Conservation (phyloP, 306 rosid genomes). For the Inga laurina region DNA sequence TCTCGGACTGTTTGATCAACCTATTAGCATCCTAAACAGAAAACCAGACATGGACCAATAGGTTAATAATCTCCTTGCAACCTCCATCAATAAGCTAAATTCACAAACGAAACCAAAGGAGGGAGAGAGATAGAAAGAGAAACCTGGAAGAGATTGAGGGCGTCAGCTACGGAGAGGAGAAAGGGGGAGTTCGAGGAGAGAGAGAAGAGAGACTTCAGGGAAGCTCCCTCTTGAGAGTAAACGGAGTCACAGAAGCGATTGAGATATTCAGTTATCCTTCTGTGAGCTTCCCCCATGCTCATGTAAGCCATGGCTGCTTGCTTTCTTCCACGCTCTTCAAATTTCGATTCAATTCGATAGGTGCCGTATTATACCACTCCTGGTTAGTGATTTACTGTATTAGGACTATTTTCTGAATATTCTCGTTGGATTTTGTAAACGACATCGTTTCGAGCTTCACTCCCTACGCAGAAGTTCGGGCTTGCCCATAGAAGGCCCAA, state of each 20-base stretch:
- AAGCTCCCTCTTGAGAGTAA: slow-evolving; percentile 66
- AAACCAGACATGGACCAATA: neutral
- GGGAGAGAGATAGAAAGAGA: neutral
- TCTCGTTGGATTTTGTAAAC: neutral
- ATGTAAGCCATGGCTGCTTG: slow-evolving; percentile 61
- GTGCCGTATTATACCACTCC: no score
- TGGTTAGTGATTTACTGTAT: no score
- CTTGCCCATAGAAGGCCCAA: neutral
- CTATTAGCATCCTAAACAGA: slow-evolving; percentile 54
- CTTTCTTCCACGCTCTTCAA: neutral
- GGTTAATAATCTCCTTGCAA: neutral
- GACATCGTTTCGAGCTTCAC: neutral
- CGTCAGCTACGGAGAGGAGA: slow-evolving; percentile 73
- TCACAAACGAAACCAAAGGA: neutral
- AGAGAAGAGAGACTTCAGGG: slow-evolving; percentile 70
- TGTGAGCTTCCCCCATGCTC: slow-evolving; percentile 95
- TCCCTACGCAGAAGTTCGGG: neutral
- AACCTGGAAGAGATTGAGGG: slow-evolving; percentile 71
- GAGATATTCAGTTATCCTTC: slow-evolving; percentile 79
- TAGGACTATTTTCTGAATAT: no score
- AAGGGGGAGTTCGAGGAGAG: slow-evolving; percentile 65
- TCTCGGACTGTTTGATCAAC: slow-evolving; percentile 74
- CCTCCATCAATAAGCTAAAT: neutral
- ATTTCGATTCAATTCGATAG: neutral
- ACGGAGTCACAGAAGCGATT: slow-evolving; percentile 76